Percentiles rank a stretch among this genome's conserved stretches.
These are phyloP conservation scores for Tolypocladium cylindrosporum DNA, from an alignment of 2,329 filamentous ascomycete species.

Conservation along the genomic window DNA sequence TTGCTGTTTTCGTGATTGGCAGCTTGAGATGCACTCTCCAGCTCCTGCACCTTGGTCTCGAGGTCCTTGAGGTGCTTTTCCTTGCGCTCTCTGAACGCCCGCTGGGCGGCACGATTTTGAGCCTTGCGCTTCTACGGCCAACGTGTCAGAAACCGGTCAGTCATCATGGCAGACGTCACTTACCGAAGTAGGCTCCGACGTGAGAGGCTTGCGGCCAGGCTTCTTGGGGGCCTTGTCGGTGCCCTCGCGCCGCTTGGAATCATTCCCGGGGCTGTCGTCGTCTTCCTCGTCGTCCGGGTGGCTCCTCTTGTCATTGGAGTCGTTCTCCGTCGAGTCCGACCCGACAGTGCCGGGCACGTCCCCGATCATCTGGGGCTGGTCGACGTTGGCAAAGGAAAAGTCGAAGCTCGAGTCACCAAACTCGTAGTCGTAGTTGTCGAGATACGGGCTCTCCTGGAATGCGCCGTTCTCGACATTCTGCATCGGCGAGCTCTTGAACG, in stretches of 20 bases:
- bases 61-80: slow-evolving; percentile 83
- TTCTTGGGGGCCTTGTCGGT: slow-evolving; percentile 88
- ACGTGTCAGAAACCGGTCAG: background rate
- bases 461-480: slow-evolving; percentile 28
- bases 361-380: slow-evolving; percentile 63
- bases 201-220: slow-evolving; percentile 89
- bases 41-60: slow-evolving; percentile 65
- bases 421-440: slow-evolving; percentile 68
- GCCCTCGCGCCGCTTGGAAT: slow-evolving; percentile 65
- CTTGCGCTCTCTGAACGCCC: slow-evolving; percentile 89
- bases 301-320: slow-evolving; percentile 58
- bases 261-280: slow-evolving; percentile 35
- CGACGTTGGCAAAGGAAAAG: slow-evolving; percentile 41
- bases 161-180: slow-evolving; percentile 28
- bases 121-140: slow-evolving; percentile 79
- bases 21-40: slow-evolving; percentile 74
- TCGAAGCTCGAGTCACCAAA: slow-evolving; percentile 71
- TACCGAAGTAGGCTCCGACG: slow-evolving; percentile 91
- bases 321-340: slow-evolving; percentile 47
- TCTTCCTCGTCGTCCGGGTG: slow-evolving; percentile 63
- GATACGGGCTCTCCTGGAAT: slow-evolving; percentile 67
- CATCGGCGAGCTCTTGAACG: slow-evolving; percentile 39
- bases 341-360: slow-evolving; percentile 51
- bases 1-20: slow-evolving; percentile 78
- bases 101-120: slow-evolving; percentile 85